A percentile compares a stretch with the other conserved stretches of the same genome.
These are phyloP conservation scores for Chrysosporium keratinophilum DNA, from an alignment of 2,329 filamentous ascomycete species.

Conservation along the genomic window DNA sequence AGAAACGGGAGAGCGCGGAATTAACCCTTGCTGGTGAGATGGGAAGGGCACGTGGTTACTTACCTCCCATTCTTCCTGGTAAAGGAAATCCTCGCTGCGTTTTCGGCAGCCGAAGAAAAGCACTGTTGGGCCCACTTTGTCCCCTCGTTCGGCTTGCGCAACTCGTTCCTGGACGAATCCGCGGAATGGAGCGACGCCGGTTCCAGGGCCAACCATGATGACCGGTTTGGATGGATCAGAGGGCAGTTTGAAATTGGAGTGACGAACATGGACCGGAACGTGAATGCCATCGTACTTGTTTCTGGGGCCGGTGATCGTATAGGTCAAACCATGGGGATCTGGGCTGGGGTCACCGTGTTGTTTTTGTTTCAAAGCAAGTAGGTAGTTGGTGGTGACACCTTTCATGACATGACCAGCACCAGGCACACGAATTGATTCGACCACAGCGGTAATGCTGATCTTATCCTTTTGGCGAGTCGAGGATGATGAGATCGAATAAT, in stretches of 20 bases:
- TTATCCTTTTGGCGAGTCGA: conserved; percentile 88
- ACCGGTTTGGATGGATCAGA: conserved; percentile 89
- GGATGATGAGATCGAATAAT: conserved; percentile 98
- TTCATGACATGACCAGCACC: conserved; percentile 71
- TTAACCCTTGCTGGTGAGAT: conserved; percentile 1
- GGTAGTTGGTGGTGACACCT: conserved; percentile 94
- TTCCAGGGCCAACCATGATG: conserved; percentile 93
- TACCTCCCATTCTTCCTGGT: conserved; percentile 86
- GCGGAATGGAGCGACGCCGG: conserved; percentile 87
- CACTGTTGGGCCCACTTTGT: conserved; percentile 74
- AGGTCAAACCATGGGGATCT: conserved; percentile 71
- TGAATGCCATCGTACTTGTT: conserved; percentile 97
- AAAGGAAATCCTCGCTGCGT: conserved; percentile 80
- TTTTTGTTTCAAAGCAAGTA: conserved; percentile 90
- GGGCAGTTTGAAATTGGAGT: conserved; percentile 98
- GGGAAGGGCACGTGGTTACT: conserved; percentile 29
- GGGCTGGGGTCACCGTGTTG: conserved; percentile 69
- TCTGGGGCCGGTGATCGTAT: conserved; percentile 76
- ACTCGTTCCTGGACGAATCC: conserved; percentile 91
- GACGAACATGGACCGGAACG: conserved; percentile 87
- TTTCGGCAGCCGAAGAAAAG: conserved; percentile 95
- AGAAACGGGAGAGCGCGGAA: not conserved
- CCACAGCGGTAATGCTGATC: conserved; percentile 89
- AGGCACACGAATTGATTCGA: conserved; percentile 70
- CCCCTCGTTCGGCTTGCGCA: conserved; percentile 66